Percentiles rank a stretch among this genome's conserved stretches.
These are phyloP conservation scores for Miamiensis avidus DNA, from an alignment of 169 alveolate species.

Conservation along the genomic window DNA sequence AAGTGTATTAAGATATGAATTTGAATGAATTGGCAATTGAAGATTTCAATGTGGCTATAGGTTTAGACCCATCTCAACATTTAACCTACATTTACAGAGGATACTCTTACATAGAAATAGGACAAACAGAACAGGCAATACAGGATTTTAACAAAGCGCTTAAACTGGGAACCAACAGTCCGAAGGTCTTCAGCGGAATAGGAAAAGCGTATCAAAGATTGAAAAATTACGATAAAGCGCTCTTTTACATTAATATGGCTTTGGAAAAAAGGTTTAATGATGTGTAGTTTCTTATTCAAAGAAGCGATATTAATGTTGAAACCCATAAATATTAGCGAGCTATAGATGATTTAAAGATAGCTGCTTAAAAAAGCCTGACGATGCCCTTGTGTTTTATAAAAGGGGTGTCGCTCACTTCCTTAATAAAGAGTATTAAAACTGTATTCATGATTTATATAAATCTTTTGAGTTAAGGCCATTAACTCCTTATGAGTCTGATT, in stretches of 20 bases:
- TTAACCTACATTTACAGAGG: constrained; percentile 79
- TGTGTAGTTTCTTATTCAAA: constrained; percentile 63
- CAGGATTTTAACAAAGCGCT: constrained; percentile 59
- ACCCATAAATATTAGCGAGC: constrained; percentile 55
- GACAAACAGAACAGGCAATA: constrained; percentile 58
- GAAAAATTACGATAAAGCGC: constrained; percentile 75
- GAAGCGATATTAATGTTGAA: constrained; percentile 62
- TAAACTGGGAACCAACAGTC: constrained; percentile 45
- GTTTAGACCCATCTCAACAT: constrained; percentile 52
- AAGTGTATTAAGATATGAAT: constrained; percentile 72
- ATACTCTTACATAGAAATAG: constrained; percentile 56
- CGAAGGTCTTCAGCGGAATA: constrained; percentile 68
- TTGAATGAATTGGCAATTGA: constrained; percentile 64
- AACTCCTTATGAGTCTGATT: constrained; percentile 74
- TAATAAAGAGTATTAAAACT: constrained; percentile 51
- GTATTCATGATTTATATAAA: constrained; percentile 59
- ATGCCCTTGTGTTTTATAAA: constrained; percentile 68
- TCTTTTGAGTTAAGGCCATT: constrained; percentile 59
- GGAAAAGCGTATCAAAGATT: constrained; percentile 65
- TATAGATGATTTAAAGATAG: constrained; percentile 61
- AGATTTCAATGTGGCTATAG: constrained; percentile 70
- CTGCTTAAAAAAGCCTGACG: constrained; percentile 51
- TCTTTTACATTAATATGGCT: constrained; percentile 56
- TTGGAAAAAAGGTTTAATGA: constrained; percentile 45
- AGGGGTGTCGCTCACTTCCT: constrained; percentile 72